A percentile compares a stretch with the other conserved stretches of the same genome.
Evolutionary conservation across 164 flowering plant genomes (phyloP).

Genomic region (Vitis cinerea): DNA sequence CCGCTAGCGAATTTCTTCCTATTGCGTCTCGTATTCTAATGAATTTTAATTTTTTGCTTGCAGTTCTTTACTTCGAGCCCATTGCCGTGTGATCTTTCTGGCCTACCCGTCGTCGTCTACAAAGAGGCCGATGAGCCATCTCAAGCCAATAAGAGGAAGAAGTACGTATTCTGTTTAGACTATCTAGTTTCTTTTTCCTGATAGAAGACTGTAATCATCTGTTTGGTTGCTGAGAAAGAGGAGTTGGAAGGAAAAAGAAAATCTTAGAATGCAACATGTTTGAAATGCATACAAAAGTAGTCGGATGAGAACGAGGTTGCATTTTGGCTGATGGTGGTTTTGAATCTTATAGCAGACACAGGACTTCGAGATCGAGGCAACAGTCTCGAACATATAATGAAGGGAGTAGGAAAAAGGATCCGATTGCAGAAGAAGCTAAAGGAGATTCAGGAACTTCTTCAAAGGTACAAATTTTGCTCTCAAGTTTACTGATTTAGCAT

Average conservation of each 20-base stretch:
- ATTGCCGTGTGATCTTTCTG: conserved; percentile 35
- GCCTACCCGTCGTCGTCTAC: conserved; percentile 24
- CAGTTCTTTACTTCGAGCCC: conserved; percentile 50
- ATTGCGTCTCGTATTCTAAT: background rate
- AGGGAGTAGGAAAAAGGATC: conserved; percentile 20
- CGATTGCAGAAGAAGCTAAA: conserved; percentile 15
- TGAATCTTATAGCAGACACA: conserved; percentile 22
- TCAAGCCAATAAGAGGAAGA: conserved; percentile 16
- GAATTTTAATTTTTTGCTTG: conserved; percentile 1
- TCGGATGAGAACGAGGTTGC: too few species aligned
- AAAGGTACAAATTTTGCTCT: conserved; percentile 10
- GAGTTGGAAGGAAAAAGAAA: too few species aligned
- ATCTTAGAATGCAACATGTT: too few species aligned
- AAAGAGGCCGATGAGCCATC: conserved; percentile 23
- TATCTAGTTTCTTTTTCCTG: background rate
- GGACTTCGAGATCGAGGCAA: conserved; percentile 26
- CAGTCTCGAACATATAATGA: conserved; percentile 20
- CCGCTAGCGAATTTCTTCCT: background rate
- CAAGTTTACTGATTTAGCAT: too few species aligned
- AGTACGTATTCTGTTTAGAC: conserved; percentile 19
- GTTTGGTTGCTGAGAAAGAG: background rate
- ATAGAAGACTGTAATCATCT: background rate
- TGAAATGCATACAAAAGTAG: too few species aligned
- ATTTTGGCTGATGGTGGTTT: conserved; percentile 1
- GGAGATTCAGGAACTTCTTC: conserved; percentile 32